phyloP scores from a whole-genome alignment of 495 filamentous ascomycete species.

The Hyaloscypha finlandica region DNA sequence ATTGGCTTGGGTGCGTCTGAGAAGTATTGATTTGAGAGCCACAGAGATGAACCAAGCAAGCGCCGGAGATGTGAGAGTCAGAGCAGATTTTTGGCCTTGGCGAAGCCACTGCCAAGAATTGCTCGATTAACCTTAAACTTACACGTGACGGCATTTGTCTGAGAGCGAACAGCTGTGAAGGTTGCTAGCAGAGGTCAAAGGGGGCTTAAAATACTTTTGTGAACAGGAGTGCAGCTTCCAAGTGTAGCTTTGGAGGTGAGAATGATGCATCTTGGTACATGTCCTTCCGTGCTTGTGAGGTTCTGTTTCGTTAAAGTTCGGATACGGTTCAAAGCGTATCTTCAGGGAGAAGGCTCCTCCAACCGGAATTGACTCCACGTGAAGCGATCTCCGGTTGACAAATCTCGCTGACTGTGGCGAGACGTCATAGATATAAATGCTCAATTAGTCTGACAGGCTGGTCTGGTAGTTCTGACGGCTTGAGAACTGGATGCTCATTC shows the following conservation, averaged over 20 bases:
- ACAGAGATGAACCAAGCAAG: neutral
- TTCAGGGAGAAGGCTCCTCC: no score
- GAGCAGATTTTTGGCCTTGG: neutral
- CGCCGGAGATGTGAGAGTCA: neutral
- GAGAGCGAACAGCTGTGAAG: neutral
- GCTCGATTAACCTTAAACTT: conserved; percentile 4
- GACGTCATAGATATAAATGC: no score
- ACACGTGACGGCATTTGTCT: neutral
- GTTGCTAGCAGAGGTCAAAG: neutral
- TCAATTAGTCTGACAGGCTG: no score
- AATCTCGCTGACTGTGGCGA: no score
- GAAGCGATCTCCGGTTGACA: no score
- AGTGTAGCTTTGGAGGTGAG: neutral
- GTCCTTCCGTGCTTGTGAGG: neutral
- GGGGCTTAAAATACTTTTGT: neutral
- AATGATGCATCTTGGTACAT: neutral
- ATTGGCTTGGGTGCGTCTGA: neutral
- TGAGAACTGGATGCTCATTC: no score
- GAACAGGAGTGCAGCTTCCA: neutral
- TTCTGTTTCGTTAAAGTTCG: no score
- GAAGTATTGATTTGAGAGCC: neutral
- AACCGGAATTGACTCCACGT: no score
- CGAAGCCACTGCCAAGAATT: neutral
- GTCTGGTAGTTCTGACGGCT: no score
- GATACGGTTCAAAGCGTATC: no score